Evolutionary conservation across 1,284 basidiomycete genomes (phyloP).

Genomic region (Microbotryum violaceum): DNA sequence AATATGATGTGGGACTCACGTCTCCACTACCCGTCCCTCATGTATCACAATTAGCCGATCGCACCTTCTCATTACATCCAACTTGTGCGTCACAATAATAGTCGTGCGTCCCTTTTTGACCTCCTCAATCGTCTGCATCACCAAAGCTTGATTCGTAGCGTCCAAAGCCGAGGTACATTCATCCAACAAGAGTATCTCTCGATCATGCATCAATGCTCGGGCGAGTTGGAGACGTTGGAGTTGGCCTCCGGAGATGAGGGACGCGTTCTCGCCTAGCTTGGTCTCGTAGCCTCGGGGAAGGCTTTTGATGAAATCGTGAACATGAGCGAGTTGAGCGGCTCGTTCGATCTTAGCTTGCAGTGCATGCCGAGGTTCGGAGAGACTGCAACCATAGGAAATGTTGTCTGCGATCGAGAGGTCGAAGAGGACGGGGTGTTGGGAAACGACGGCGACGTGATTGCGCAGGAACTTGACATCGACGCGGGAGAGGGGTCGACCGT

Average conservation of each 20-base stretch:
- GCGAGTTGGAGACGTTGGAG: constrained; percentile 89
- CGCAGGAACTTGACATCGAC: constrained; percentile 66
- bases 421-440: constrained; percentile 76
- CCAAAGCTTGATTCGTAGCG: constrained; percentile 64
- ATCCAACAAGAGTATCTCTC: constrained; percentile 77
- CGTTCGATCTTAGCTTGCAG: constrained; percentile 49
- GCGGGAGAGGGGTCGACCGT: constrained; percentile 48
- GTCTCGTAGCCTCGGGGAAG: constrained; percentile 82
- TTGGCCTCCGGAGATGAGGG: constrained; percentile 85
- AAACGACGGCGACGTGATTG: constrained; percentile 75
- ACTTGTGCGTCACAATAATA: constrained; percentile 87
- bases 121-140: constrained; percentile 65
- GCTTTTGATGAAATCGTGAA: constrained; percentile 74
- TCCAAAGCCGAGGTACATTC: constrained; percentile 92
- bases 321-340: constrained; percentile 68
- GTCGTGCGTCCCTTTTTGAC: constrained; percentile 67
- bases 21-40: constrained; percentile 64
- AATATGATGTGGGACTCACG: background rate
- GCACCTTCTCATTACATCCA: constrained; percentile 83
- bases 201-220: constrained; percentile 66
- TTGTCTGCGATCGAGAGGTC: constrained; percentile 77
- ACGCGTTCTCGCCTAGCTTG: constrained; percentile 75
- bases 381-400: constrained; percentile 62
- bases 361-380: background rate
- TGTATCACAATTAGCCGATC: constrained; percentile 78